A percentile compares a stretch with the other conserved stretches of the same genome.
phyloP scores from a whole-genome alignment of 106 monocot species.

The Apostasia ramifera region DNA sequence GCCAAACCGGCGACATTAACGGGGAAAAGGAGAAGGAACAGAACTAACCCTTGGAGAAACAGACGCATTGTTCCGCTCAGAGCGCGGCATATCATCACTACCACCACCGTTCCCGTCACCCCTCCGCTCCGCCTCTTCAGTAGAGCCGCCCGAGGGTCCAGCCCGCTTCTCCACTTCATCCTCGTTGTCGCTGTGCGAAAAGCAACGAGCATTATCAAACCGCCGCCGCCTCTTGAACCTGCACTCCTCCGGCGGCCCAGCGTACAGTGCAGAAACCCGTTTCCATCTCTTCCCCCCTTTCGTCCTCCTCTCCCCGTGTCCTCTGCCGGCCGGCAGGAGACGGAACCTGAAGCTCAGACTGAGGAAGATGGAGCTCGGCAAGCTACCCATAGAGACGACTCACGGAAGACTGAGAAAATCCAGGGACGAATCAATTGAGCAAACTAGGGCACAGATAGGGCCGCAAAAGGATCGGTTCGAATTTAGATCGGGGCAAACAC shows the following conservation, averaged over 20 bases:
- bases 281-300: slow-evolving; percentile 3
- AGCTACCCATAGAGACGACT: slow-evolving; percentile 27
- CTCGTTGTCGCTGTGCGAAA: slow-evolving; percentile 13
- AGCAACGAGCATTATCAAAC: slow-evolving; percentile 23
- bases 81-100: slow-evolving; percentile 19
- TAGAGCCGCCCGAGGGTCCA: slow-evolving; percentile 4
- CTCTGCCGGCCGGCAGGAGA: not conserved
- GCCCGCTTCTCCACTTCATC: slow-evolving; percentile 24
- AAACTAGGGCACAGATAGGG: too few species aligned
- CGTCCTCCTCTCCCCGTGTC: slow-evolving; percentile 5
- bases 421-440: too few species aligned
- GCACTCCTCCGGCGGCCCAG: not conserved
- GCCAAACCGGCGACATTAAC: not conserved
- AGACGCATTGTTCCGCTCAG: slow-evolving; percentile 22
- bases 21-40: not conserved
- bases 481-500: too few species aligned
- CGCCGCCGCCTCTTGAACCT: slow-evolving; percentile 11
- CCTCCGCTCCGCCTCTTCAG: slow-evolving; percentile 26
- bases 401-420: too few species aligned
- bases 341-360: slow-evolving; percentile 26
- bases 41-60: slow-evolving; percentile 27
- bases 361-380: slow-evolving; percentile 35
- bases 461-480: too few species aligned
- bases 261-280: slow-evolving; percentile 13
- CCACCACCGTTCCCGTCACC: slow-evolving; percentile 20